Base-by-base conservation (phyloP, 2,329 filamentous ascomycete species). In the Hirsutella minnesotensis region DNA sequence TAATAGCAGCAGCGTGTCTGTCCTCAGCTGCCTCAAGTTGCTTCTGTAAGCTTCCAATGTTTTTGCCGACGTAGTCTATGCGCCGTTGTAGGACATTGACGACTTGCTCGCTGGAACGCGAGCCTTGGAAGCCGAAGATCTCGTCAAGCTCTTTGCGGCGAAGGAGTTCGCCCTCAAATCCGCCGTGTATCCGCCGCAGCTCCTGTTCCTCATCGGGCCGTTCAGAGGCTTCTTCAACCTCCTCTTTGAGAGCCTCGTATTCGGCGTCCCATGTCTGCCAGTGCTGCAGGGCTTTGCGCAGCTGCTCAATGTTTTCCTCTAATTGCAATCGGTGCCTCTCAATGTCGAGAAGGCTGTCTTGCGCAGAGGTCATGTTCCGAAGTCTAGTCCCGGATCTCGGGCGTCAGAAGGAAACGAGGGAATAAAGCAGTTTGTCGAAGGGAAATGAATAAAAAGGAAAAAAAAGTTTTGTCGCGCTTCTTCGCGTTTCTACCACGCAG, bases 251-350 rank as follows among this genome's bases (percentile, higher is more conserved):
- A 20, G 81, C 78, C 57, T 95, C 86, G 61, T 96, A 96, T 60
- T 96, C 90, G 39, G 84, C 79, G 59, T 94, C 89, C 77, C 86
- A 94, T 43, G 81, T 81, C 49, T 86, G 83, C 90, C 90, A 98
- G 65, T 94, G 83, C 48, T 80, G 79, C 42, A 96, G 72, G 7
- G 84, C 81, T 54, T 83, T 78, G 43, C 77, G 77, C 18, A 96
- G 74, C 58, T 86, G 53, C 22, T 50, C 48, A 38, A 94, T 74
- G 49, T 82, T 87, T 31, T 79, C 74, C 60, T 95, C 86, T 8
- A 96, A 79, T 47, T 80, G 73, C 50, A 75, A 68, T 15, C 86
- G 77, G 56, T 90, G 85, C 47, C 75, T 75, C 60, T 94, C 87
- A 35, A 94, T 73, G 54, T 81, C 75, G 37, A 76, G 66, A 40